A percentile compares a stretch with the other conserved stretches of the same genome.
Evolutionary conservation across 1,139 yeast genomes (phyloP).

Genomic region (Nakaseomyces nivariensis): DNA sequence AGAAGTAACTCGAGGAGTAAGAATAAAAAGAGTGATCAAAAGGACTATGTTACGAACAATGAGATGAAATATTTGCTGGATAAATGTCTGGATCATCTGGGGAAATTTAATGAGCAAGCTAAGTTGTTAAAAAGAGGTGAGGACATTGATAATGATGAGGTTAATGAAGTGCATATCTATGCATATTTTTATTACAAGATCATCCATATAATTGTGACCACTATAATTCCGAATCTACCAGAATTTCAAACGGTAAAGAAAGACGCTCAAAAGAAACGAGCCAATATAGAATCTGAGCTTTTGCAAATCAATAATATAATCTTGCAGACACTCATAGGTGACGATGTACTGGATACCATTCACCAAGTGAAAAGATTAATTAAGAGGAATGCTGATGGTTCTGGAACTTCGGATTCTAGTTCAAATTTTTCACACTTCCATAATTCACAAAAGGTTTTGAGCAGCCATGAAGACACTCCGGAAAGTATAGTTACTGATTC

Average conservation of each 20-base stretch:
- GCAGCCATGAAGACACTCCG: not conserved
- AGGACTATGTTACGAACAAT: not conserved
- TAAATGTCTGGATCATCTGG: not conserved
- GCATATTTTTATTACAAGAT: conserved; percentile 28
- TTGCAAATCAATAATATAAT: conserved; percentile 26
- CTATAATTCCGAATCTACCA: conserved; percentile 19
- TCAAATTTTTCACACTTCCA: not conserved
- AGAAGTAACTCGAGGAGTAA: not conserved
- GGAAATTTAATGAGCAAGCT: not conserved
- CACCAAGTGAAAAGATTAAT: conserved; percentile 13
- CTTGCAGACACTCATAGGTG: conserved; percentile 21
- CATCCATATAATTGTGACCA: conserved; percentile 22
- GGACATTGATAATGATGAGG: conserved; percentile 3
- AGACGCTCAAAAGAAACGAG: conserved; percentile 11
- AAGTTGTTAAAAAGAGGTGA: conserved; percentile 6
- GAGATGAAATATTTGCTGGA: conserved; percentile 1
- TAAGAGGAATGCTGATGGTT: conserved; percentile 12
- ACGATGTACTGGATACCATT: conserved; percentile 20
- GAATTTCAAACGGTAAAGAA: conserved; percentile 18
- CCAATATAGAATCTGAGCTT: conserved; percentile 14
- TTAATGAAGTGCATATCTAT: not conserved
- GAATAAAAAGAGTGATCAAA: not conserved
- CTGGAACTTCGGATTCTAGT: not conserved
- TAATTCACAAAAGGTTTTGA: not conserved
- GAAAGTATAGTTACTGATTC: not conserved